phyloP scores from a whole-genome alignment of 139 green algal species.

The Tetradesmus lagerheimii region DNA sequence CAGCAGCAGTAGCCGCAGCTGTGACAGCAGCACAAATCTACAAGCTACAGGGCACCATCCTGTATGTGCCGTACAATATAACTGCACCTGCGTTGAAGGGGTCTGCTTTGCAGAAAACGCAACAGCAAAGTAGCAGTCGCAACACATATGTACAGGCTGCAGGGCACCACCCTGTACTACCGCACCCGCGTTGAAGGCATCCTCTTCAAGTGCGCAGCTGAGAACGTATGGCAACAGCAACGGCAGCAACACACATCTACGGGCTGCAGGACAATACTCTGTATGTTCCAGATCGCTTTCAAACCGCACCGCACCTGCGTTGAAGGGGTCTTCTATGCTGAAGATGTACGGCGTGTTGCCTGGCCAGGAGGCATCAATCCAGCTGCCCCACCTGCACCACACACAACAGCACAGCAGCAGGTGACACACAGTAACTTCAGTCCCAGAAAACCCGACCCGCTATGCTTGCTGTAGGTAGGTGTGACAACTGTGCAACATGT shows the following conservation, averaged over 20 bases:
- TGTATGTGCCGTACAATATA: no score
- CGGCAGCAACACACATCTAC: neutral
- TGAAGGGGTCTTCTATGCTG: slow-evolving; percentile 35
- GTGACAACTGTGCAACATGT: neutral
- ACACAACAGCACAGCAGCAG: neutral
- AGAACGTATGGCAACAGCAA: no score
- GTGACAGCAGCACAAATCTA: no score
- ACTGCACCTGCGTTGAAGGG: no score
- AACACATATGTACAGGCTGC: no score
- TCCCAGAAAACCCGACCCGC: no score
- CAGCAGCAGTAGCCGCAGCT: no score
- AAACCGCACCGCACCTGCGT: neutral
- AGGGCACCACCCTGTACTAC: no score
- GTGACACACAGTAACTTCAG: neutral
- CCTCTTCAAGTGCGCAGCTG: neutral
- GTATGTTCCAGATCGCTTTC: no score
- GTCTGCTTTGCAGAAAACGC: no score
- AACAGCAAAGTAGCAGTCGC: no score
- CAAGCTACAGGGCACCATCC: no score
- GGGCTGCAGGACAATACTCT: neutral
- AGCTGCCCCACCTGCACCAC: slow-evolving; percentile 7
- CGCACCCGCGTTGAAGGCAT: neutral
- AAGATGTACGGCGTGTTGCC: slow-evolving; percentile 29
- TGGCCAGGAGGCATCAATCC: slow-evolving; percentile 12
- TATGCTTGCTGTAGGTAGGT: neutral